phyloP scores from a whole-genome alignment of 768 basidiomycete genomes.

The Suillus occidentalis region DNA sequence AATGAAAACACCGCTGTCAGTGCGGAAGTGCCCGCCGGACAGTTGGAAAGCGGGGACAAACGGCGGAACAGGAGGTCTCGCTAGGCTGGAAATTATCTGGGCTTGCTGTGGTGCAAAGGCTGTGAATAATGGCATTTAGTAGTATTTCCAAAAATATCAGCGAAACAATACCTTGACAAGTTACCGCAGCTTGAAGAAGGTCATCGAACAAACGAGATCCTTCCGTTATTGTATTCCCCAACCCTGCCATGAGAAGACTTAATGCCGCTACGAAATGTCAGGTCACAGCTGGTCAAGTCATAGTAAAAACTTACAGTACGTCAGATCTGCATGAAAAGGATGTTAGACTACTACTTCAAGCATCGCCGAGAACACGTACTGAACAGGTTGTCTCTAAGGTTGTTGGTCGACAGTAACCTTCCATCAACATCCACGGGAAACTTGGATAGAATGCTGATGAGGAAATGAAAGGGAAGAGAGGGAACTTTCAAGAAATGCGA shows the following conservation, averaged over 20 bases:
- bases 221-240: background rate
- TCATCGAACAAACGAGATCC: conserved; percentile 42
- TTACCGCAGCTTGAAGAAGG: conserved; percentile 45
- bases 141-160: background rate
- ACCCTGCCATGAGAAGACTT: conserved; percentile 54
- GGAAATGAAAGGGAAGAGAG: conserved; percentile 76
- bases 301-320: conserved; percentile 28
- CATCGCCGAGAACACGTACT: conserved; percentile 41
- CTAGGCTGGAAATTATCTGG: conserved; percentile 37
- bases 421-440: conserved; percentile 78
- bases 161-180: conserved; percentile 53
- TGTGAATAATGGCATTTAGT: conserved; percentile 25
- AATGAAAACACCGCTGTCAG: background rate
- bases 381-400: conserved; percentile 64
- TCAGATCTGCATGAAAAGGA: conserved; percentile 30
- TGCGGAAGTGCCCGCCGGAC: background rate
- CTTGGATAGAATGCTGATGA: conserved; percentile 72
- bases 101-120: conserved; percentile 67
- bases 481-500: conserved; percentile 88
- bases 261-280: conserved; percentile 48
- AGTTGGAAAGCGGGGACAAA: background rate
- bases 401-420: conserved; percentile 69
- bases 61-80: background rate
- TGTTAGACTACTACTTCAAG: conserved; percentile 10
- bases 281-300: conserved; percentile 10